Evolutionary conservation across 2,329 filamentous ascomycete species (phyloP).

Genomic region (Trichoderma oligosporum): DNA sequence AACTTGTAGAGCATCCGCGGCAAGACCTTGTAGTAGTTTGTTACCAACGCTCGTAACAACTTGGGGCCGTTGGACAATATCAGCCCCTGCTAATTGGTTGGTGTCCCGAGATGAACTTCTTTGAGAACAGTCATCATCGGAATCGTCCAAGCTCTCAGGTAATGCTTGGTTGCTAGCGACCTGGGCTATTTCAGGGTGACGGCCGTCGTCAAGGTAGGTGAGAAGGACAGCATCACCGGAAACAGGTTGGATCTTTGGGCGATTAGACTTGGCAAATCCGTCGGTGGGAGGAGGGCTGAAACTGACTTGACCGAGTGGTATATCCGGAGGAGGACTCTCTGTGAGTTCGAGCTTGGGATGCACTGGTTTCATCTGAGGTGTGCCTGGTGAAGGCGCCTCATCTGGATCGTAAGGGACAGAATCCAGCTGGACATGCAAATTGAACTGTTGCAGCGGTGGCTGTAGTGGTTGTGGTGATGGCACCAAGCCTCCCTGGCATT

Average conservation of each 20-base stretch:
- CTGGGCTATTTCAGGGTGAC: conserved; percentile 61
- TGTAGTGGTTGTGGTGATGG: background rate
- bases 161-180: conserved; percentile 53
- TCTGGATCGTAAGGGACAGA: conserved; percentile 40
- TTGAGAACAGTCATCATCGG: conserved; percentile 22
- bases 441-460: background rate
- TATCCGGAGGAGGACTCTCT: conserved; percentile 37
- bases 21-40: conserved; percentile 31
- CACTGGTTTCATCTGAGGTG: conserved; percentile 38
- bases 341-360: conserved; percentile 33
- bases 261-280: conserved; percentile 49
- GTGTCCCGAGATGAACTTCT: conserved; percentile 20
- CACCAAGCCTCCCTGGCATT: conserved; percentile 12
- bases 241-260: conserved; percentile 51
- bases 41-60: background rate
- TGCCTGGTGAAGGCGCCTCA: conserved; percentile 40
- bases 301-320: conserved; percentile 36
- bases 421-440: conserved; percentile 8
- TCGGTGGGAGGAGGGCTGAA: conserved; percentile 29
- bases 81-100: background rate
- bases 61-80: conserved; percentile 1
- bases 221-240: conserved; percentile 67
- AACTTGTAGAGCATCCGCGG: conserved; percentile 33
- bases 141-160: conserved; percentile 40
- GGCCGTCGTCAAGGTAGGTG: conserved; percentile 58